A percentile compares a stretch with the other conserved stretches of the same genome.
Evolutionary conservation across 768 basidiomycete species (phyloP).

Genomic region (Strobilomyces confusus): DNA sequence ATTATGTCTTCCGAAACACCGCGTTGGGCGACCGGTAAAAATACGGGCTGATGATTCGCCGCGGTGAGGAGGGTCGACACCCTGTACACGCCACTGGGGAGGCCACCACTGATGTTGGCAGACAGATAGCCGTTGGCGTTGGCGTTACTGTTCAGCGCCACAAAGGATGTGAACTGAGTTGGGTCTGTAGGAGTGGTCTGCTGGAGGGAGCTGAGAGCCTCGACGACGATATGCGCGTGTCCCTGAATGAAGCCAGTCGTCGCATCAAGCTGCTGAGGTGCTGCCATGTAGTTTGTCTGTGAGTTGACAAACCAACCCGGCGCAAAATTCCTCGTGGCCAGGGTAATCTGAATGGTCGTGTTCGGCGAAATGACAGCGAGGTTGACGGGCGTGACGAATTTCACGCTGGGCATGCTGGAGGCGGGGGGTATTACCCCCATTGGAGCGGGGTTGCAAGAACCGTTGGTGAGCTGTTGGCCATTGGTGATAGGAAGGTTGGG

Average conservation of each 20-base stretch:
- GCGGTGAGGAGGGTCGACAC: conserved; percentile 42
- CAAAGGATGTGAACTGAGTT: conserved; percentile 56
- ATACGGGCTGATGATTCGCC: conserved; percentile 43
- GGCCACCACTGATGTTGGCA: conserved; percentile 47
- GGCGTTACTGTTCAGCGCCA: conserved; percentile 42
- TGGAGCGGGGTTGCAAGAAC: conserved; percentile 59
- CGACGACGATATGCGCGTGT: conserved; percentile 60
- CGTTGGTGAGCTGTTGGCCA: conserved; percentile 47
- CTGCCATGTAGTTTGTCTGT: conserved; percentile 47
- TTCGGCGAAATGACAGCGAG: conserved; percentile 39
- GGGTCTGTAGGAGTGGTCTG: conserved; percentile 49
- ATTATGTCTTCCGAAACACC: conserved; percentile 40
- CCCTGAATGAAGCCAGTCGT: conserved; percentile 51
- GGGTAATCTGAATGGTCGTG: conserved; percentile 47
- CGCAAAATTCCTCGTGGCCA: conserved; percentile 43
- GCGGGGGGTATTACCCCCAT: conserved; percentile 55
- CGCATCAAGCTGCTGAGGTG: conserved; percentile 49
- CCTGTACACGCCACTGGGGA: conserved; percentile 50
- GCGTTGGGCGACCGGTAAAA: conserved; percentile 37
- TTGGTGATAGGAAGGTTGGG: conserved; percentile 53
- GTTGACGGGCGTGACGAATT: conserved; percentile 49
- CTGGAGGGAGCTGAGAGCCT: conserved; percentile 44
- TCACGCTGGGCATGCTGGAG: conserved; percentile 49
- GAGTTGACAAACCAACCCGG: conserved; percentile 61
- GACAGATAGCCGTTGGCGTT: conserved; percentile 44